Base-by-base conservation (phyloP, 768 basidiomycete species). In the Leucosporidium yakuticum region DNA sequence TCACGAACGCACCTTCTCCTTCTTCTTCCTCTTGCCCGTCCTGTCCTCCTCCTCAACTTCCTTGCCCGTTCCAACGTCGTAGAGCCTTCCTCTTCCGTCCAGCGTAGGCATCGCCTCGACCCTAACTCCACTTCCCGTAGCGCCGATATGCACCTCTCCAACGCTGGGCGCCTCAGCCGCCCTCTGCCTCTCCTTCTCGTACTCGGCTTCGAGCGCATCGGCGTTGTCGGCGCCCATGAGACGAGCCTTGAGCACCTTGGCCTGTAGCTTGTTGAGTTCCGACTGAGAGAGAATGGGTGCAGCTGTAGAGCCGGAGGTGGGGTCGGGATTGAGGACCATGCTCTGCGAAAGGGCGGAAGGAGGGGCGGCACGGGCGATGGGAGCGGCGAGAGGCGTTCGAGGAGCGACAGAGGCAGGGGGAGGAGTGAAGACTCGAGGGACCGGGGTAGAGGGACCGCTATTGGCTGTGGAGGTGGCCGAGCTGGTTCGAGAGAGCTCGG, bases 381-480 rank as follows among this genome's bases (percentile, higher is more conserved):
- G 62, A 17, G 48, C 48, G 39, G 47, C 44, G 32, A 59, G 56
- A 4, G 65, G 69, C 21, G 60, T 67, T 60, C 69, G 66, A 4
- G 65, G 47, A 29, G 60, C 48, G 11, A 23, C 32, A 23, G 50
- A 27, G 21, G 62, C 55, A 4, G 67, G 70, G 4, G 84, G 82
- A 2, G 93, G 93, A 0, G 91, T 89, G 84, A 97, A 87, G 9
- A 93, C 93, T 3, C 87, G 87, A 0, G 94, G 95, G 62, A 98
- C 87, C 4, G 95, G 91, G 0, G 94, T 96, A 53, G 76, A 74
- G 4, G 78, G 77, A 53, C 50, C n/a, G 63, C 27, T 11, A n/a
- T 57, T 29, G 29, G 62, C 32, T 61, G 60, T 9, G 23, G 70
- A 56, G 47, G 68, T 19, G 17, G 68, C 34, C 21, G 72, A 64